Evolutionary conservation across 345 rosid species (phyloP), one percentile per base, ranked within the genome.

Genomic region (Eucalyptus tenuipes): DNA sequence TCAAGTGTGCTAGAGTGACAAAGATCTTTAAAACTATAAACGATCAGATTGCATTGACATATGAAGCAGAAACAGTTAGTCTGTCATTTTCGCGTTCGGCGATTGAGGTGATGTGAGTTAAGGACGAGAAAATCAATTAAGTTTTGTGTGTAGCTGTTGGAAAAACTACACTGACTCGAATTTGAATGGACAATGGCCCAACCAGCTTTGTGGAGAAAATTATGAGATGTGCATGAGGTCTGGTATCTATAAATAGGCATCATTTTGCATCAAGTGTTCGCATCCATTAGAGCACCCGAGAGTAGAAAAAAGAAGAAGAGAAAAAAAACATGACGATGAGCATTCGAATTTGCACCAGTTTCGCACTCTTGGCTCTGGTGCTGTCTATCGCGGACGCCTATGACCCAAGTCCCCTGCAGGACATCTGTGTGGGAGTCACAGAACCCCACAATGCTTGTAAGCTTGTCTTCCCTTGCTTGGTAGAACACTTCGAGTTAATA

Each of bases 321-420:
- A 33, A 16, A 33, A 33, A 29, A n/a, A 68, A 33, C 18, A 88
- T 57, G 87, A 33, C 7, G 87, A 86, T 31, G 48, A 40, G 57
- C 16, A 8, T 87, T 55, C 47, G 33, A 8, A 52, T 89, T 25
- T 87, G 88, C 52, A 31, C 85, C 40, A 59, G 31, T 61, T 45
- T 89, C 84, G 53, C 47, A 50, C 44, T 91, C 81, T 47, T 91
- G 88, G 88, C 91, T 75, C 10, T 90, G 86, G 89, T 81, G 31
- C 53, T 64, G 33, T 64, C 84, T 9, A 71, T 86, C 71, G 88
- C 82, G 85, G 57, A 87, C 4, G 90, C 93, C 47, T 89, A 68
- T 31, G 91, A 91, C 81, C 93, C 91, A 2, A 53, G 64, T 44
- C 89, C 93, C 68, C 90, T 91, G 57, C 93, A 91, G 49, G 90